Conservation (phyloP, 805 yeast species). For the Cyberlindnera mycetangii region DNA sequence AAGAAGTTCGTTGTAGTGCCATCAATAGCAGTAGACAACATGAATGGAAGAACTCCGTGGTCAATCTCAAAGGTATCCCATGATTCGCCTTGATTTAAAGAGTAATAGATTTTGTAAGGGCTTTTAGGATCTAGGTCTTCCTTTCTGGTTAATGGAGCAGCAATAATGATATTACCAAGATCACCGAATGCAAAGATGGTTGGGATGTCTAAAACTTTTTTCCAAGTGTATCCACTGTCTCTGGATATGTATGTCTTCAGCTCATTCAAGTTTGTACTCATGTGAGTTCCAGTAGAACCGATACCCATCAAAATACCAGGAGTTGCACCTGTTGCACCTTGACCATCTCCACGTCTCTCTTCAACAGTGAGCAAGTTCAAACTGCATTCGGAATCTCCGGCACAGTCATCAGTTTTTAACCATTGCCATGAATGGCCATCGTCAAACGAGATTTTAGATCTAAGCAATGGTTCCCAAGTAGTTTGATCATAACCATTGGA, state of each 20-base stretch:
- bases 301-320: constrained; percentile 45
- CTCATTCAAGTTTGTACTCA: constrained; percentile 17
- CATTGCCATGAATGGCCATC: constrained; percentile 38
- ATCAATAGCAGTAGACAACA: constrained; percentile 60
- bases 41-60: constrained; percentile 37
- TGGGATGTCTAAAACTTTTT: constrained; percentile 47
- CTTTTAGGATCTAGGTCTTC: constrained; percentile 31
- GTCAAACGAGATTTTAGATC: constrained; percentile 37
- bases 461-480: constrained; percentile 20
- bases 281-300: constrained; percentile 35
- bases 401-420: constrained; percentile 28
- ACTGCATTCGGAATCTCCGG: constrained; percentile 31
- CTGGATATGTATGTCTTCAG: constrained; percentile 60
- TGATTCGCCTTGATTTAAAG: constrained; percentile 70
- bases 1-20: constrained; percentile 66
- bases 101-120: constrained; percentile 43
- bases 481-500: constrained; percentile 20
- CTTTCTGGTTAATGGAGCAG: constrained; percentile 33
- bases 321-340: constrained; percentile 32
- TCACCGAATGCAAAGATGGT: constrained; percentile 66
- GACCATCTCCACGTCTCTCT: constrained; percentile 31
- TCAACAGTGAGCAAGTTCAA: constrained; percentile 35
- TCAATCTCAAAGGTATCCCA: constrained; percentile 57
- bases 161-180: constrained; percentile 69
- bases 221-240: constrained; percentile 82